These are phyloP conservation scores for Sclerospora graminicola DNA, from an alignment of 352 stramenopile species.

Conservation along the genomic window DNA sequence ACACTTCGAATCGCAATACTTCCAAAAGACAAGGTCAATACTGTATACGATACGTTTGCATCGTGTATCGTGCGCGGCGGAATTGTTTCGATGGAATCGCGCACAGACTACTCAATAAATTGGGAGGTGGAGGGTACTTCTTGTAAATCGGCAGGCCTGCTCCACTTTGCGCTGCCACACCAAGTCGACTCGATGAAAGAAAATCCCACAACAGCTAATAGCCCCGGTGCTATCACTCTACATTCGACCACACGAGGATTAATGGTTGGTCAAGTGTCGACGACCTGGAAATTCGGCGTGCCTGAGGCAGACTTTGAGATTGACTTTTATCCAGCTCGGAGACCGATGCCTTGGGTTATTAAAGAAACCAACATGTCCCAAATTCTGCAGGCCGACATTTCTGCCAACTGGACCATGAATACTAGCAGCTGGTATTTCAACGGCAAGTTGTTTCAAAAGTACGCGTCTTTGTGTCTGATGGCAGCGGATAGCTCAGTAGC, in stretches of 20 bases:
- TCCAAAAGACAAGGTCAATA: constrained; percentile 20
- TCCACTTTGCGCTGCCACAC: constrained; percentile 62
- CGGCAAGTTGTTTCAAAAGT: constrained; percentile 73
- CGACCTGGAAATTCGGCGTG: constrained; percentile 42
- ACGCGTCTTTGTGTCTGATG: constrained; percentile 67
- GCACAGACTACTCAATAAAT: constrained; percentile 49
- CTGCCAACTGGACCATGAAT: constrained; percentile 32
- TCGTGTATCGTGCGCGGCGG: constrained; percentile 48
- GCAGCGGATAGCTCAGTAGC: constrained; percentile 38
- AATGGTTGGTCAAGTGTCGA: constrained; percentile 37
- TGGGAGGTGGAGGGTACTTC: constrained; percentile 40
- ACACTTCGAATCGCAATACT: constrained; percentile 52
- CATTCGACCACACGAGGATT: constrained; percentile 42
- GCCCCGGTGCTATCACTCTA: constrained; percentile 22
- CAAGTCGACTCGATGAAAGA: constrained; percentile 37
- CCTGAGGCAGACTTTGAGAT: constrained; percentile 39
- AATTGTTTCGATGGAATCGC: constrained; percentile 38
- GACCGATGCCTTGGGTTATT: constrained; percentile 19
- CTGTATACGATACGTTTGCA: constrained; percentile 46
- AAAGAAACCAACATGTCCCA: constrained; percentile 29
- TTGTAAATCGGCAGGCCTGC: constrained; percentile 31
- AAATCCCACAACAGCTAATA: constrained; percentile 8
- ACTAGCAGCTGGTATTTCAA: constrained; percentile 66
- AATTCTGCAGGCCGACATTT: constrained; percentile 48
- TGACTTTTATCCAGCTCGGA: constrained; percentile 39